Base-by-base conservation (phyloP, 2,329 filamentous ascomycete genomes). In the Apiospora arundinis region DNA sequence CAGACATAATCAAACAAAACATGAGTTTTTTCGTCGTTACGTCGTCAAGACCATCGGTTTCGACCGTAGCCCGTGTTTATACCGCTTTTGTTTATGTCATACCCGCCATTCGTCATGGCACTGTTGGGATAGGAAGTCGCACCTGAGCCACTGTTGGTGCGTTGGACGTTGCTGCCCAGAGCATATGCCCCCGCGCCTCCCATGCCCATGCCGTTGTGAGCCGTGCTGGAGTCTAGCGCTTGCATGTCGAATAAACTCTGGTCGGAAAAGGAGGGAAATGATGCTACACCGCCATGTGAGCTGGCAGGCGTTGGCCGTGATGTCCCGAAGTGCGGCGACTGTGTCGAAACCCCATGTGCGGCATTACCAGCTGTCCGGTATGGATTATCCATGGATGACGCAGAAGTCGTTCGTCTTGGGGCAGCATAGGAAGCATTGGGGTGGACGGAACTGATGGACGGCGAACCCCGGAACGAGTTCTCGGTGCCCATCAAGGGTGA, bases 401-500 rank as follows among this genome's bases (percentile, higher is more conserved):
- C 79, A 28, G 79, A 77, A 3, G 78, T 74, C 4, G 78, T 77
- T 65, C 78, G 75, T 45, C 78, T 76, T 9, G 77, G 76, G 23
- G 75, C 76, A 23, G 75, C 75, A 71, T 77, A 80, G 5, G 76
- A 73, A n/a, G 75, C 52, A 44, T 70, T 78, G 28, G 66, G 77
- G 48, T 80, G 78, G 8, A 78, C 75, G 12, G 32, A 40, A 18
- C 70, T 66, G n/a, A 79, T 68, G 6, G 78, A 79, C 16, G 79
- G 78, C 8, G 79, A 80, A 60, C 74, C 76, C 65, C 78, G 77
- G 67, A 80, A 80, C 49, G 75, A 77, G 71, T 71, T 77, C 45
- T 80, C 78, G 7, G 77, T 73, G 68, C 79, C 78, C 75, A 80
- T 75, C 12, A 80, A 74, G 44, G 79, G 78, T 3, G 79, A 80